Percentiles rank a stretch among this genome's conserved stretches.
Conservation (phyloP, 805 yeast species). For the Kodamaea fukazawae region DNA sequence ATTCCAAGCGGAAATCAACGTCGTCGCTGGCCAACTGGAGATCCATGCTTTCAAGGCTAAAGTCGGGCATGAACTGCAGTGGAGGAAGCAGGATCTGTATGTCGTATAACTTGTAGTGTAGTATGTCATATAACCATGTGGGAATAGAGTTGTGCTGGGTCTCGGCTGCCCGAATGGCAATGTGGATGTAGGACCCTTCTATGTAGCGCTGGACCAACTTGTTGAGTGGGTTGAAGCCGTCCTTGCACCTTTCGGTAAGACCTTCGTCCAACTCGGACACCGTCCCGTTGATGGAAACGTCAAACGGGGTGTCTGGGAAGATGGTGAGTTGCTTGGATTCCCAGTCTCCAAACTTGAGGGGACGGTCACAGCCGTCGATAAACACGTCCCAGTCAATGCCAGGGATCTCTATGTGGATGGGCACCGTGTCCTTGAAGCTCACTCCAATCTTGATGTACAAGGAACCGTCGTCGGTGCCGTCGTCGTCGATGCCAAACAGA, state of each 20-base stretch:
- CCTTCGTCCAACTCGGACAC: constrained; percentile 18
- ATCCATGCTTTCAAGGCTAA: constrained; percentile 1
- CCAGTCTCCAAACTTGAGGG: constrained; percentile 25
- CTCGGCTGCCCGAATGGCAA: constrained; percentile 19
- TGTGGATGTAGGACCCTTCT: constrained; percentile 16
- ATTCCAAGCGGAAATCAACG: constrained; percentile 5
- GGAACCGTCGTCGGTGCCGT: constrained; percentile 10
- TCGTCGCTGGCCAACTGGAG: constrained; percentile 1
- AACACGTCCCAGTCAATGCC: constrained; percentile 27
- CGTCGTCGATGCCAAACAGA: constrained; percentile 11
- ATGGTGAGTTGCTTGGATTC: constrained; percentile 9
- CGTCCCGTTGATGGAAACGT: constrained; percentile 18
- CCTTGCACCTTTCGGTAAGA: constrained; percentile 19
- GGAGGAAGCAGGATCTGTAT: constrained; percentile 16
- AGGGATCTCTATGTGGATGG: constrained; percentile 18
- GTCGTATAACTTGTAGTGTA: constrained; percentile 14
- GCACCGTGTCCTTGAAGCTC: constrained; percentile 14
- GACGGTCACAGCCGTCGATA: constrained; percentile 24
- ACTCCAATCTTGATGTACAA: constrained; percentile 3
- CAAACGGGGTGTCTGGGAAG: constrained; percentile 8
- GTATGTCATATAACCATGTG: constrained; percentile 22
- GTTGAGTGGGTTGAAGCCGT: constrained; percentile 21
- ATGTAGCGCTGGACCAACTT: constrained; percentile 18
- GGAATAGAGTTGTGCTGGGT: constrained; percentile 17
- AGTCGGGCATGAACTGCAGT: not conserved